Conservation (phyloP, 2,329 filamentous ascomycete genomes). For the Colletotrichum caudatum region DNA sequence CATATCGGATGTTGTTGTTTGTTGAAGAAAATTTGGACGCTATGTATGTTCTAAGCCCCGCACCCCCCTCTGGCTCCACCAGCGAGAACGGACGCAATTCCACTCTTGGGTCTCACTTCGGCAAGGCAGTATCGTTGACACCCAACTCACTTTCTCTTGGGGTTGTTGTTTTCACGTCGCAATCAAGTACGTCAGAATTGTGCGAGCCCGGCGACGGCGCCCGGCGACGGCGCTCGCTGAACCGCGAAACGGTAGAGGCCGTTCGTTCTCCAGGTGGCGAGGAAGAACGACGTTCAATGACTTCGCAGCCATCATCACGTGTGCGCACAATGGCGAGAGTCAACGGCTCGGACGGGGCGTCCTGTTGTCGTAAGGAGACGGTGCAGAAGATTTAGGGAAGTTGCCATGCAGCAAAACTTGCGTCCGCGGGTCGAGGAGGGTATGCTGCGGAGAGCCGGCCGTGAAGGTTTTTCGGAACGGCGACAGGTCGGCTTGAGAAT, state of each 20-base stretch:
- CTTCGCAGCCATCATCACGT: neutral
- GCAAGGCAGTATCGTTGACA: neutral
- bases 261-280: too few relatives aligned
- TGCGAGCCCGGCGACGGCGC: neutral
- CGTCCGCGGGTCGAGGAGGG: too few relatives aligned
- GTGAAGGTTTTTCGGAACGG: neutral
- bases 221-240: neutral
- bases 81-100: too few relatives aligned
- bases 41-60: neutral
- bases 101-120: neutral
- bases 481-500: neutral
- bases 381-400: neutral
- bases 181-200: neutral
- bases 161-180: neutral
- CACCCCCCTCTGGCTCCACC: neutral
- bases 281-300: neutral
- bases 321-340: neutral
- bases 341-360: neutral
- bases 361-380: too few relatives aligned
- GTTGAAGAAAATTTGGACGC: rapidly evolving
- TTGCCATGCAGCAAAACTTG: neutral
- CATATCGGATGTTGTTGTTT: conserved; percentile 22
- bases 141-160: neutral
- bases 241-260: neutral
- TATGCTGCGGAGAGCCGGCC: neutral